Conservation (phyloP, 257 asterid genomes). For the Cruciata laevipes region DNA sequence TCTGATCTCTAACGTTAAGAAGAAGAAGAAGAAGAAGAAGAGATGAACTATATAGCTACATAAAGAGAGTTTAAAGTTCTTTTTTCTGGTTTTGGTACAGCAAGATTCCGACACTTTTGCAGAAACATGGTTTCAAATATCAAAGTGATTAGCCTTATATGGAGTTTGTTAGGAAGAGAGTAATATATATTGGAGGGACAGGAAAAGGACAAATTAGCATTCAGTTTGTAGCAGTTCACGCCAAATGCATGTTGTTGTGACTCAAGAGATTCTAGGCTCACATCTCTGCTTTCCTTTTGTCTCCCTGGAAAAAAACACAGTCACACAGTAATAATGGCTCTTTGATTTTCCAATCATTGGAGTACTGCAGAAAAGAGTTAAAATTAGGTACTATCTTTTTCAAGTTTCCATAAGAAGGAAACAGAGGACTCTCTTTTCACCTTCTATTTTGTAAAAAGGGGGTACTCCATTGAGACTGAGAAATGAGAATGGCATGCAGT, state of each 20-base stretch:
- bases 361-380: no score
- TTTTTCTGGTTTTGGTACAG: neutral
- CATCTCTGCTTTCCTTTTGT: neutral
- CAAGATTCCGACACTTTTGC: neutral
- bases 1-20: neutral
- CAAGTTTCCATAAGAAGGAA: neutral
- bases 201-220: neutral
- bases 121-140: slow-evolving; percentile 10
- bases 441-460: neutral
- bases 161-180: neutral
- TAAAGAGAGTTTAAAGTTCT: no score
- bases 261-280: neutral
- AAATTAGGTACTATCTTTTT: no score
- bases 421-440: neutral
- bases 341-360: neutral
- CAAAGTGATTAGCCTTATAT: neutral
- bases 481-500: neutral
- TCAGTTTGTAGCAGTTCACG: neutral
- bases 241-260: neutral
- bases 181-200: neutral
- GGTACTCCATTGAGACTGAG: no score
- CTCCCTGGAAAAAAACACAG: neutral
- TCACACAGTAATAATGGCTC: neutral
- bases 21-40: neutral
- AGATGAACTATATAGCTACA: no score